phyloP scores from a whole-genome alignment of 225 moss, liverwort and hornwort species.

The Bryum argenteum region DNA sequence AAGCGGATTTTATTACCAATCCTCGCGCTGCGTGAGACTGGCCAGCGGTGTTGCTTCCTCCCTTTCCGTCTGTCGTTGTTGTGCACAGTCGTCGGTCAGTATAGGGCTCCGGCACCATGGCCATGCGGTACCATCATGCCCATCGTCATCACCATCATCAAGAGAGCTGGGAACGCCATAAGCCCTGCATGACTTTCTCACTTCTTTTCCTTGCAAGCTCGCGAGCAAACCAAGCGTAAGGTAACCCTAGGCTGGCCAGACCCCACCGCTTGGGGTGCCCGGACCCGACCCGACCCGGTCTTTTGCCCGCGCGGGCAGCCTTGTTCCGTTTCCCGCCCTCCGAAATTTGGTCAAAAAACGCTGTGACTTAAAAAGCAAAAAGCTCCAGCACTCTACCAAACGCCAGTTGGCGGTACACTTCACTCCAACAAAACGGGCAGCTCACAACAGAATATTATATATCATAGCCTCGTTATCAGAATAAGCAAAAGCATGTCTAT shows the following conservation, averaged over 20 bases:
- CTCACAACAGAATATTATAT: too few species aligned
- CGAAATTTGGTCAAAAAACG: too few species aligned
- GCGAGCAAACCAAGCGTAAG: too few species aligned
- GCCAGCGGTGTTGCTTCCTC: background rate
- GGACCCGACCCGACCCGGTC: background rate
- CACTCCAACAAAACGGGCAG: too few species aligned
- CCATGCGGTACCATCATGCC: background rate
- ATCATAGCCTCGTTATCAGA: too few species aligned
- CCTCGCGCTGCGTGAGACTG: slow-evolving; percentile 5
- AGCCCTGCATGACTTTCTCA: slow-evolving; percentile 12
- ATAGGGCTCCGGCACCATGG: background rate
- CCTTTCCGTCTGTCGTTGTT: background rate
- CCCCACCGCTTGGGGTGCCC: background rate
- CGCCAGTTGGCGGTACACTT: too few species aligned
- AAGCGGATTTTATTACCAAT: slow-evolving; percentile 14
- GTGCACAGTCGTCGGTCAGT: slow-evolving; percentile 32
- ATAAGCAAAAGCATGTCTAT: too few species aligned
- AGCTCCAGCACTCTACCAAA: too few species aligned
- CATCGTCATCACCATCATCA: slow-evolving; percentile 12
- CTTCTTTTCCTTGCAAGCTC: background rate
- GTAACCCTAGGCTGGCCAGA: slow-evolving; percentile 7
- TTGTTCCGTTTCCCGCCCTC: background rate
- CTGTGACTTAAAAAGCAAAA: too few species aligned
- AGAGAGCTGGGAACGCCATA: background rate
- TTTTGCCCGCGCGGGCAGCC: slow-evolving; percentile 1